Evolutionary conservation across 352 stramenopile species (phyloP).

Genomic region (Pythium apleroticum): DNA sequence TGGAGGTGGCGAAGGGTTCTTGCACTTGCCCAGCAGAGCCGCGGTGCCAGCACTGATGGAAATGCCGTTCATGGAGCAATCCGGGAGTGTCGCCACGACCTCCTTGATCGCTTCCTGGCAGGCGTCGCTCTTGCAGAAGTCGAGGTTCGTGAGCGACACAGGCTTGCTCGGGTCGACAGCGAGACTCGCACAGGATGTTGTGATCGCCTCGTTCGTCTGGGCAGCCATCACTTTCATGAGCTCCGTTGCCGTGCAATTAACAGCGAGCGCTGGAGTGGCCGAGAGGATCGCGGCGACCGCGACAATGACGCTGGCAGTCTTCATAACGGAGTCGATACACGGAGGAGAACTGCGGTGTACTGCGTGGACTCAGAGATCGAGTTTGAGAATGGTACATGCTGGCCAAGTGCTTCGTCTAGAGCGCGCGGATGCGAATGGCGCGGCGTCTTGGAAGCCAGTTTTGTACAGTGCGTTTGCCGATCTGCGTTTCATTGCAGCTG

Average conservation of each 20-base stretch:
- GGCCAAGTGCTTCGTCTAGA: no score
- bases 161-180: conserved; percentile 11
- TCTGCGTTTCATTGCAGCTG: not conserved
- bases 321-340: conserved; percentile 3
- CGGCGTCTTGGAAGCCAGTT: not conserved
- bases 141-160: conserved; percentile 10
- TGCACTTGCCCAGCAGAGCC: conserved; percentile 4
- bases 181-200: not conserved
- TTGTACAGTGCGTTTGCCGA: not conserved
- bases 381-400: not conserved
- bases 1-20: not conserved
- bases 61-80: conserved; percentile 16
- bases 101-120: conserved; percentile 12
- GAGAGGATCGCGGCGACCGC: not conserved
- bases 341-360: no score
- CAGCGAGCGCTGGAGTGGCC: not conserved
- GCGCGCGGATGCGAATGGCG: no score
- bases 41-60: not conserved
- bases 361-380: not conserved
- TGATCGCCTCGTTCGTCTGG: not conserved
- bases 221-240: not conserved
- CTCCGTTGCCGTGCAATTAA: conserved; percentile 1
- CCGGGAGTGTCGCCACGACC: conserved; percentile 3
- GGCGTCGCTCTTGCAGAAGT: conserved; percentile 14
- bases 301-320: not conserved